Evolutionary conservation across 1,139 yeast species (phyloP), one percentile per base, ranked within the genome.

Genomic region (Casaregolazyma suthepensis): DNA sequence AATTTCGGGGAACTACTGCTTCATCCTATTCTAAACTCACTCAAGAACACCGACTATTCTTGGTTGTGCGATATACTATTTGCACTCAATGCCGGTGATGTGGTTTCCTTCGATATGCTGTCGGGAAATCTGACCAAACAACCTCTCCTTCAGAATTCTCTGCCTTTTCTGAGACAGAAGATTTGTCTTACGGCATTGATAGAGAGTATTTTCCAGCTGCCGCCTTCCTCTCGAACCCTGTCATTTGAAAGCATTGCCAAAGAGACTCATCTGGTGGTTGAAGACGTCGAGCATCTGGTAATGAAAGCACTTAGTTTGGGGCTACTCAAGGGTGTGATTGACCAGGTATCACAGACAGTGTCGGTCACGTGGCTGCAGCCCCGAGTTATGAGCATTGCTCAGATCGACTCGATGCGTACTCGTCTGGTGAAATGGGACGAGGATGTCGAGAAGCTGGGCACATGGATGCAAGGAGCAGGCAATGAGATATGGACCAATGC

Each of bases 361-460:
- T 82, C 86, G 29, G 83, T 93, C 52, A 83, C 88, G 20, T 93
- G 99, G 98, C 84, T 91, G 58, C 98, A 93, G 73, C 98, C 99
- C 54, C 80, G 98, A 65, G 88, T 90, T 54, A 84, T 93, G 77
- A 88, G 88, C 66, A 78, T 76, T 62, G 80, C 79, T 50, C 98
- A 93, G 75, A 87, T 91, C 56, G 80, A 77, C 54, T 78, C 79
- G 54, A 89, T 93, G 85, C 82, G 82, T 62, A 77, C 78, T 56
- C 86, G 88, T 64, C 78, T 93, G 66, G 77, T 77, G 38, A 78
- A 76, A 52, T 93, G 99, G 99, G 85, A 87, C 63, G 70, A 70
- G 53, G 84, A 83, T 62, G 96, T 91, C 43, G 78, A 79, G 49
- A 75, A 76, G 47, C 77, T 93, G 61, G 85, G 87, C 50, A 67